Percentiles rank a stretch among this genome's conserved stretches.
Conservation (phyloP, 2,329 filamentous ascomycete species). For the Exophiala sp. region DNA sequence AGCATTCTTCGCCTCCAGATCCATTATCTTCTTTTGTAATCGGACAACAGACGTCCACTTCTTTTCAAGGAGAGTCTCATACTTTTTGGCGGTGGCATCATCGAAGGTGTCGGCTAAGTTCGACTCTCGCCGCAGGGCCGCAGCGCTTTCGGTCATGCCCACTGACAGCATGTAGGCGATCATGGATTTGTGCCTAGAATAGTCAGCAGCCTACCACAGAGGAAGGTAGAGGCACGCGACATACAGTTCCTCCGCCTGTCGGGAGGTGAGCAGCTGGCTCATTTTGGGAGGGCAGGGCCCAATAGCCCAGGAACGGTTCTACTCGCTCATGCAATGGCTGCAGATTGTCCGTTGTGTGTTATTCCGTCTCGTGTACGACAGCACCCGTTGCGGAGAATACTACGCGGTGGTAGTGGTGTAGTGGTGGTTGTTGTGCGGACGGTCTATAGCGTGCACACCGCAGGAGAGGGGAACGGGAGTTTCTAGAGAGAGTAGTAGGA, state of each 20-base stretch:
- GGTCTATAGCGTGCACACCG: no score
- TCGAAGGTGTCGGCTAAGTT: conserved; percentile 69
- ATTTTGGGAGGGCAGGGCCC: conserved; percentile 40
- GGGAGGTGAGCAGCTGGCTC: conserved; percentile 68
- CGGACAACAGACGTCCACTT: conserved; percentile 97
- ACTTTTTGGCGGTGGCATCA: conserved; percentile 79
- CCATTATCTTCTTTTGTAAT: conserved; percentile 97
- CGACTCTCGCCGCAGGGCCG: conserved; percentile 70
- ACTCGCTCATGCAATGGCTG: conserved; percentile 15
- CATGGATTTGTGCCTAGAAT: conserved; percentile 78
- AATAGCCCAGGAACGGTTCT: conserved; percentile 4
- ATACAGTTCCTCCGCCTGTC: conserved; percentile 85
- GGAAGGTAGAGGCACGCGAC: conserved; percentile 36
- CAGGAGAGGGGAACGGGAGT: not conserved
- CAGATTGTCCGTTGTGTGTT: not conserved
- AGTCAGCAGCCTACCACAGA: conserved; percentile 10
- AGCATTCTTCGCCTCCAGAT: conserved; percentile 70
- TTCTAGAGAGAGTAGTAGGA: not conserved
- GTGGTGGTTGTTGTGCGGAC: no score
- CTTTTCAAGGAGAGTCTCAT: conserved; percentile 89
- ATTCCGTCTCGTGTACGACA: not conserved
- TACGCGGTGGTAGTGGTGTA: not conserved
- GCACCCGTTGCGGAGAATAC: no score
- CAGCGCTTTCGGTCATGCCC: conserved; percentile 63
- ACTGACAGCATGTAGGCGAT: conserved; percentile 77